Base-by-base conservation (phyloP, 2,329 filamentous ascomycete genomes). In the Gaeumannomyces sp. region DNA sequence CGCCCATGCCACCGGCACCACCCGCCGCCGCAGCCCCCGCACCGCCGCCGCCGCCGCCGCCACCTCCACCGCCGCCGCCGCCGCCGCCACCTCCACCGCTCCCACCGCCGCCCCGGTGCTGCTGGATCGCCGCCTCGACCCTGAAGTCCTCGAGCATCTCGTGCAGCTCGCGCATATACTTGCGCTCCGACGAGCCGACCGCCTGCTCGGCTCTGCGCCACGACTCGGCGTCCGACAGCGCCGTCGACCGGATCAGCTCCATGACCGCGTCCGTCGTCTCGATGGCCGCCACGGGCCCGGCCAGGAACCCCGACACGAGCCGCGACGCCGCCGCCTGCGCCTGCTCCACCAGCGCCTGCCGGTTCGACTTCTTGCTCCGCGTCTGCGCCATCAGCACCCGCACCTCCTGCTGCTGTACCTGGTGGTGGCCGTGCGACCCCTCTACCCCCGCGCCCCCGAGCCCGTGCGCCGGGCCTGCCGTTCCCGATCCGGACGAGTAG, bases 301-400 rank as follows among this genome's bases (percentile, higher is more conserved):
- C 85, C 6, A 91, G 80, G 69, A 92, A 92, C 5, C 85, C 85
- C 38, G 89, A 85, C 16, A 92, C 83, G 50, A 93, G 81, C 65
- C 84, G 85, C 35, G 85, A 82, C 5, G 81, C 81, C 68, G 79
- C 82, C 65, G 73, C 74, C 76, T 86, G 86, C 67, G 89, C 89
- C 69, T 93, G 90, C 73, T 96, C 92, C 61, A 97, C 88, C 62
- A 98, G 92, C 33, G 89, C 89, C 72, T 88, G 88, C 64, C 94
- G 88, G 76, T 97, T 97, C 68, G 90, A 91, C 79, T 97, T 98
- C 77, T 97, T 97, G 75, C 89, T 92, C 71, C 89, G 88, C 62
- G 92, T 93, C 65, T 91, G 89, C 1, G 91, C 87, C 7, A 93
- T 84, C 4, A 97, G 83, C n/a, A 98, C 89, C 66, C 90, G 89